These are phyloP conservation scores for Lentinula detonsa DNA, from an alignment of 768 basidiomycete species.

Conservation along the genomic window DNA sequence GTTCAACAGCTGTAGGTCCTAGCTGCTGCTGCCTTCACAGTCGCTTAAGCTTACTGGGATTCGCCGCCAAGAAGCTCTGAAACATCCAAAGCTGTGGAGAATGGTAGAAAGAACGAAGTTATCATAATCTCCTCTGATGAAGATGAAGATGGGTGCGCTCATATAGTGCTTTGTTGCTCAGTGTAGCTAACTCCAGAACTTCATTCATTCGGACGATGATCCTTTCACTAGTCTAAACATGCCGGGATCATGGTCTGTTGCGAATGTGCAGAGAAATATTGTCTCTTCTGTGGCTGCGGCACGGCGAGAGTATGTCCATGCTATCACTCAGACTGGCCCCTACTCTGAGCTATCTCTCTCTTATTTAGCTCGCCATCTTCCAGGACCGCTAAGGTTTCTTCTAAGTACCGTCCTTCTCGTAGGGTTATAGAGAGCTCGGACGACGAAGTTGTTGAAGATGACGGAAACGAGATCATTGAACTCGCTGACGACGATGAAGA, in stretches of 20 bases:
- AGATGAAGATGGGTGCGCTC: neutral
- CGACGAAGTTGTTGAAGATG: conserved; percentile 19
- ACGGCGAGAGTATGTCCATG: neutral
- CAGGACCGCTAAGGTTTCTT: neutral
- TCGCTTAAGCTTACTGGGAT: neutral
- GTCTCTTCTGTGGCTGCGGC: neutral
- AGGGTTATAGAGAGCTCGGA: conserved; percentile 31
- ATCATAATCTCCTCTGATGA: conserved; percentile 1
- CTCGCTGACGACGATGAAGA: conserved; percentile 12
- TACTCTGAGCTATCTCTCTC: neutral
- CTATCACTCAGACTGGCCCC: neutral
- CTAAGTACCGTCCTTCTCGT: conserved; percentile 13
- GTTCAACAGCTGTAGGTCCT: conserved; percentile 16
- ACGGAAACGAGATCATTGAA: conserved; percentile 18
- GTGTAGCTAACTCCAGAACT: neutral
- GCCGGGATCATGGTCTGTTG: neutral
- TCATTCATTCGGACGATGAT: neutral
- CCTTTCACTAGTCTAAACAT: neutral
- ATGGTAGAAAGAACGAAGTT: neutral
- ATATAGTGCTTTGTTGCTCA: neutral
- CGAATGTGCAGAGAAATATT: neutral
- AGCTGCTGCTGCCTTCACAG: neutral
- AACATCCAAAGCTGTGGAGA: neutral
- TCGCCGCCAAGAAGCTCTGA: neutral
- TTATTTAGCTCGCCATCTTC: neutral